These are phyloP conservation scores for Thermoascus crustaceus DNA, from an alignment of 2,329 filamentous ascomycete species.

Conservation along the genomic window DNA sequence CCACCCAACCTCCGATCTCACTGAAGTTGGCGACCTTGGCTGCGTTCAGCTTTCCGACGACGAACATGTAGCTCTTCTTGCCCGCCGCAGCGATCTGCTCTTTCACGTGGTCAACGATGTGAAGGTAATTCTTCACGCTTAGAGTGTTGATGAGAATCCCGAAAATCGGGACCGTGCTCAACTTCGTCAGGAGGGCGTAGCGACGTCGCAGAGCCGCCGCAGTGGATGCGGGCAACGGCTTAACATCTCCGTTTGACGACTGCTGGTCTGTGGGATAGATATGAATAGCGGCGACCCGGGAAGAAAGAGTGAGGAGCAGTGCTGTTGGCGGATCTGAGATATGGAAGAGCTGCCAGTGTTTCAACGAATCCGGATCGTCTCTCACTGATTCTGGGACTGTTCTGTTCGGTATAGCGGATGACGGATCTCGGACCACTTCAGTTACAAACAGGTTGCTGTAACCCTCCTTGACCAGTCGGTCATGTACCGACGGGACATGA, in stretches of 20 bases:
- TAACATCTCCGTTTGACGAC: constrained; percentile 19
- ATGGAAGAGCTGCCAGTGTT: constrained; percentile 71
- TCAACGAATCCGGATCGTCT: constrained; percentile 43
- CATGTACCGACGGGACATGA: constrained; percentile 56
- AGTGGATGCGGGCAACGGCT: constrained; percentile 43
- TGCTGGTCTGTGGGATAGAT: constrained; percentile 58
- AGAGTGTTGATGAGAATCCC: constrained; percentile 95
- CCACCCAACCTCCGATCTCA: constrained; percentile 93
- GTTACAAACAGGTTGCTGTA: constrained; percentile 65
- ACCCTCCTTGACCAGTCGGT: constrained; percentile 51
- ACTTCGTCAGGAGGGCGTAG: constrained; percentile 75
- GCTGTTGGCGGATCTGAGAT: constrained; percentile 72
- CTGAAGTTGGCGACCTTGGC: constrained; percentile 95
- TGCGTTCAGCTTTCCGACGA: constrained; percentile 91
- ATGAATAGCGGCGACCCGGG: constrained; percentile 67
- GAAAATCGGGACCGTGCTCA: constrained; percentile 74
- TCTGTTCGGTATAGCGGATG: constrained; percentile 76
- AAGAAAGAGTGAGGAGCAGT: constrained; percentile 78
- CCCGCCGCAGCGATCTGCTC: constrained; percentile 65
- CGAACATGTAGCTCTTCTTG: constrained; percentile 93
- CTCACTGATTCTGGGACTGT: constrained; percentile 50
- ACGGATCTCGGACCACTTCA: constrained; percentile 66
- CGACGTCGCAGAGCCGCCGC: constrained; percentile 65
- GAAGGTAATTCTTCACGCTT: constrained; percentile 81
- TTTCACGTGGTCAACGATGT: constrained; percentile 67